Evolutionary conservation across 78 protist species (phyloP).

Genomic region (Chrysochromulina parva): DNA sequence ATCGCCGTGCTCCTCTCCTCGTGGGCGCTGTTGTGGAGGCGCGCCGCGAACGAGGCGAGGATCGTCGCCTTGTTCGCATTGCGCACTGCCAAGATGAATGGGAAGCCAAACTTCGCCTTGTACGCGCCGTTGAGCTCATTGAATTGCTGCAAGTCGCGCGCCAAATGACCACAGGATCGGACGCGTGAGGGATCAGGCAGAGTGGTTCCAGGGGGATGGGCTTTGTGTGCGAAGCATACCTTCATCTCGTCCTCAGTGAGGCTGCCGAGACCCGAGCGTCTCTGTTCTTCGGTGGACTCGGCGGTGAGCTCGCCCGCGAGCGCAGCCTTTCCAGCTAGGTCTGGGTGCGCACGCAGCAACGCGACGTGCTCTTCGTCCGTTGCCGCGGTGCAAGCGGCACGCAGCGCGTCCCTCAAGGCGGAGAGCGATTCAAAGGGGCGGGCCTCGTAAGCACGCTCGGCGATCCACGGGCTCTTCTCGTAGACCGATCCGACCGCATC

Average conservation of each 20-base stretch:
- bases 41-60: not conserved
- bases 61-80: not conserved
- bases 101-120: not conserved
- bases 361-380: not conserved
- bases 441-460: not conserved
- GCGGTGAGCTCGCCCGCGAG: not conserved
- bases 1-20: not conserved
- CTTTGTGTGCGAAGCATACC: no score
- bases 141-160: not conserved
- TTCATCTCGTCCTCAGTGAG: not conserved
- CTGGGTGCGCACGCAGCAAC: not conserved
- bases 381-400: not conserved
- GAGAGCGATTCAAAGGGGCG: not conserved
- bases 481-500: not conserved
- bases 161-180: no score
- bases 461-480: constrained; percentile 21
- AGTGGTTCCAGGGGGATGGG: no score
- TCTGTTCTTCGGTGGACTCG: not conserved
- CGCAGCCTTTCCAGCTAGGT: constrained; percentile 24
- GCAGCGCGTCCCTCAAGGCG: not conserved
- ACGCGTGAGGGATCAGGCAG: no score
- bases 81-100: constrained; percentile 30
- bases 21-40: not conserved
- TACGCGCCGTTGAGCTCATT: not conserved
- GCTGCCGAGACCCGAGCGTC: not conserved